Conservation (phyloP, 495 filamentous ascomycete genomes). For the Elasticomyces elasticus region DNA sequence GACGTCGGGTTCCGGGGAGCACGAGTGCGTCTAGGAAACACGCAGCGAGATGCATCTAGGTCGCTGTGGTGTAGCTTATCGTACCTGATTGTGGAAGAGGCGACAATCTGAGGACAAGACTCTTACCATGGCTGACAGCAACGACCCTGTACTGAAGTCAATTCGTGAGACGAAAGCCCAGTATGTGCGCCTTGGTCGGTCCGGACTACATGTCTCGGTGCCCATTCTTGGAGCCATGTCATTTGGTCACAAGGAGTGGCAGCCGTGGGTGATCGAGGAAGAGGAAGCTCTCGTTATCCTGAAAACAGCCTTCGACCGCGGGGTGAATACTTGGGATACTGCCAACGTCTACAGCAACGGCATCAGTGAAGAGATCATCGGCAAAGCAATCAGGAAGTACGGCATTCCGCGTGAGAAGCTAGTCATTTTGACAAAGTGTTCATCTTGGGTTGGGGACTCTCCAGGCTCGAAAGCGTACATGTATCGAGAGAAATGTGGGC, state of each 20-base stretch:
- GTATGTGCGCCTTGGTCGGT: conserved; percentile 33
- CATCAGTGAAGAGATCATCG: conserved; percentile 38
- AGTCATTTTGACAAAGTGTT: conserved; percentile 40
- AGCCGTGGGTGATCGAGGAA: conserved; percentile 38
- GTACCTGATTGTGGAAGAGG: too few species aligned
- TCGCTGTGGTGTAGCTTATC: too few species aligned
- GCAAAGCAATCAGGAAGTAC: conserved; percentile 40
- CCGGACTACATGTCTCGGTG: conserved; percentile 38
- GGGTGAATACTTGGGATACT: conserved; percentile 33
- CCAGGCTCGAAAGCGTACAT: conserved; percentile 21
- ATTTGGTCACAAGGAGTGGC: conserved; percentile 34
- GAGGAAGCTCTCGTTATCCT: conserved; percentile 32
- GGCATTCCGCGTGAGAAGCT: conserved; percentile 37
- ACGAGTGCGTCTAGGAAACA: too few species aligned
- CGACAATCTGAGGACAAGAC: too few species aligned
- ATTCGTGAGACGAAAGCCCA: conserved; percentile 33
- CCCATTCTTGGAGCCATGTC: conserved; percentile 41
- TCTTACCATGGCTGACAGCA: conserved; percentile 15
- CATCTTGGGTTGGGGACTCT: conserved; percentile 29
- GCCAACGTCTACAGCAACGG: conserved; percentile 41
- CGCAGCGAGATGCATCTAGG: too few species aligned
- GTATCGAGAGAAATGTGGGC: conserved; percentile 28
- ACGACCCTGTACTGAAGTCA: conserved; percentile 20
- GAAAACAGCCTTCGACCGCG: conserved; percentile 41
- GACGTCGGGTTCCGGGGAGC: too few species aligned